Evolutionary conservation across 371 early-diverging fungal species (phyloP).

Genomic region (Apophysomyces sp.): DNA sequence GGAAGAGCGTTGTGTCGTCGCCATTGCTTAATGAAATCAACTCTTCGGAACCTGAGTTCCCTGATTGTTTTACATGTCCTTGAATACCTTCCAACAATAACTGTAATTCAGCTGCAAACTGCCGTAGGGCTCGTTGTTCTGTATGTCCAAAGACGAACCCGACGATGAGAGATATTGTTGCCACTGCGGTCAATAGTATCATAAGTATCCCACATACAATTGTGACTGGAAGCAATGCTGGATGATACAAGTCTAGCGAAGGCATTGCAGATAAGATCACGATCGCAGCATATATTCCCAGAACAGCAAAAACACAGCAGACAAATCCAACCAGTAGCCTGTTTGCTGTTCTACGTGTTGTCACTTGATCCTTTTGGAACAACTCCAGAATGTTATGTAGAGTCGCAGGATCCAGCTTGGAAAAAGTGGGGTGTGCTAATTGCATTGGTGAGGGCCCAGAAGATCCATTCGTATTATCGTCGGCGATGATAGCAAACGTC

Average conservation of each 20-base stretch:
- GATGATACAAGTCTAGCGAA: background rate
- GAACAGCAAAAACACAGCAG: conserved; percentile 4
- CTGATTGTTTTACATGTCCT: background rate
- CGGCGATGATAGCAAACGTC: conserved; percentile 24
- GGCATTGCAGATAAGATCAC: background rate
- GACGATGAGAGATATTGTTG: conserved; percentile 31
- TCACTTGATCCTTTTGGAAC: conserved; percentile 18
- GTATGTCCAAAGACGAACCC: conserved; percentile 46
- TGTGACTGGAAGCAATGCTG: conserved; percentile 3
- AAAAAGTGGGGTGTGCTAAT: conserved; percentile 18
- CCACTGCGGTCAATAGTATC: conserved; percentile 13
- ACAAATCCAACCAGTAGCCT: conserved; percentile 11
- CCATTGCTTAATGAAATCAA: background rate
- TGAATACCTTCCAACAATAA: conserved; percentile 10
- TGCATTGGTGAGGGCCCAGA: background rate
- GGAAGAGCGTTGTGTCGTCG: background rate
- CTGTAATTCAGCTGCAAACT: conserved; percentile 29
- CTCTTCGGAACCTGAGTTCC: background rate
- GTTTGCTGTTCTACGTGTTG: conserved; percentile 15
- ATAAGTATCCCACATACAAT: conserved; percentile 15
- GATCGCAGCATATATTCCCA: conserved; percentile 16
- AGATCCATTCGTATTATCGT: background rate
- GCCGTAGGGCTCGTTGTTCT: conserved; percentile 30
- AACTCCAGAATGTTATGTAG: conserved; percentile 16
- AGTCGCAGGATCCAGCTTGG: conserved; percentile 6